Conservation (phyloP, 495 filamentous ascomycete species). For the Trypethelium eluteriae region DNA sequence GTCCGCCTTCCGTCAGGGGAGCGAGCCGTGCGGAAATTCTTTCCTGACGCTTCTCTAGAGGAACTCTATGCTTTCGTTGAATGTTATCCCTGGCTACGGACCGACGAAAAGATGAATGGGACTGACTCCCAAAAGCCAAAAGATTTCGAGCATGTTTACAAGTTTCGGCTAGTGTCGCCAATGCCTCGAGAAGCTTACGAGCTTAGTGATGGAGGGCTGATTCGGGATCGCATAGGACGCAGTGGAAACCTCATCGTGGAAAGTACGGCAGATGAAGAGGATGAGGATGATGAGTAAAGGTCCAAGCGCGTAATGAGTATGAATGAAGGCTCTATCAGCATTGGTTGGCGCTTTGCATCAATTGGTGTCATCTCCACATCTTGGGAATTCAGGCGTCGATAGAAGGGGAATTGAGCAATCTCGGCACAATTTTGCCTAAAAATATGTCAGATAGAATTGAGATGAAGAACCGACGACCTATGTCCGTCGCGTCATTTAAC, state of each 20-base stretch:
- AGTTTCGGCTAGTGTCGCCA: conserved; percentile 70
- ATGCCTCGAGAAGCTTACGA: conserved; percentile 75
- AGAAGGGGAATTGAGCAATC: conserved; percentile 6
- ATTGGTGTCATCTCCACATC: neutral
- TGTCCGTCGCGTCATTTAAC: neutral
- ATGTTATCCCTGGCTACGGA: conserved; percentile 62
- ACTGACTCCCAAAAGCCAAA: conserved; percentile 46
- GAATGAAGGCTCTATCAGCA: neutral
- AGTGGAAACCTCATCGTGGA: conserved; percentile 89
- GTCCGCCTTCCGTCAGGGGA: conserved; percentile 67
- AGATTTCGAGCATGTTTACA: conserved; percentile 68
- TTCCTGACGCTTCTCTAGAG: conserved; percentile 58
- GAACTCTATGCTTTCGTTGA: conserved; percentile 96
- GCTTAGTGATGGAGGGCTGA: conserved; percentile 52
- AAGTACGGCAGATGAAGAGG: conserved; percentile 50
- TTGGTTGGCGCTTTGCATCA: conserved; percentile 8
- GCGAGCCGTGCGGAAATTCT: conserved; percentile 68
- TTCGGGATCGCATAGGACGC: conserved; percentile 65
- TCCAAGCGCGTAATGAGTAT: neutral
- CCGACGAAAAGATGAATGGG: conserved; percentile 30
- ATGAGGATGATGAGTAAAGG: conserved; percentile 39
- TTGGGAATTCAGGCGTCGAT: neutral
- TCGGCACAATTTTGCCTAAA: neutral
- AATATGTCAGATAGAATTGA: neutral
- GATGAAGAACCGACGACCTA: neutral